Conservation (phyloP, 192 early-diverging fungal genomes). For the Coemansia sp. region DNA sequence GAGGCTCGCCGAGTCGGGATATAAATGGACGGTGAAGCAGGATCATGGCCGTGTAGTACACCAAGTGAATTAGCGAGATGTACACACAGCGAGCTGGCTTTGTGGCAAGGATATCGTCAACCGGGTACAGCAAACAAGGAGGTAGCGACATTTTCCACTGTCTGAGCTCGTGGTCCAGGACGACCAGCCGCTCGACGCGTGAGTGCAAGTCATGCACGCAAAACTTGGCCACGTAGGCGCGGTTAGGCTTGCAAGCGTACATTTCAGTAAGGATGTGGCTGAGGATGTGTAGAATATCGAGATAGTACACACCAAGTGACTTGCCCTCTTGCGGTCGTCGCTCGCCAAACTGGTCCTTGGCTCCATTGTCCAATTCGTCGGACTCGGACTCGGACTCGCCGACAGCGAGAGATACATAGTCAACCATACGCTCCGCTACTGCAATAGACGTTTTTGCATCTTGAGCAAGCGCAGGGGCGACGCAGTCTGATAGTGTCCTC, state of each 20-base stretch:
- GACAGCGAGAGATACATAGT: constrained; percentile 33
- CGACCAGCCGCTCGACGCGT: constrained; percentile 34
- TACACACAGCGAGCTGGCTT: constrained; percentile 43
- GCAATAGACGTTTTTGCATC: constrained; percentile 8
- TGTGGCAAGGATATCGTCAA: constrained; percentile 34
- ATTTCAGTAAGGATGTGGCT: constrained; percentile 47
- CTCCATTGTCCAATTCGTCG: constrained; percentile 15
- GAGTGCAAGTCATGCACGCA: constrained; percentile 42
- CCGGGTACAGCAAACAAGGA: constrained; percentile 32
- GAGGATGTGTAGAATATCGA: constrained; percentile 43
- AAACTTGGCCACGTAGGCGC: constrained; percentile 21
- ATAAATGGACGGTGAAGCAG: constrained; percentile 54
- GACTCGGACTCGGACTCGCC: constrained; percentile 40
- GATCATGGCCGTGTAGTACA: constrained; percentile 53
- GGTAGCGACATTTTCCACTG: constrained; percentile 47
- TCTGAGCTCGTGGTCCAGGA: constrained; percentile 50
- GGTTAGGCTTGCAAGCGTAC: constrained; percentile 51
- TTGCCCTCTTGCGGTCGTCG: constrained; percentile 6
- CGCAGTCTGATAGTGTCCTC: background rate
- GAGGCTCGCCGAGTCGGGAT: constrained; percentile 25
- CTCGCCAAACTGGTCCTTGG: background rate
- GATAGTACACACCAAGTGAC: constrained; percentile 43
- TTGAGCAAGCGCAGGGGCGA: background rate
- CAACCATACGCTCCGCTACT: constrained; percentile 44
- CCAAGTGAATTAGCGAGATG: constrained; percentile 43